phyloP scores from a whole-genome alignment of 1,139 yeast genomes.

The Suhomyces taliae region DNA sequence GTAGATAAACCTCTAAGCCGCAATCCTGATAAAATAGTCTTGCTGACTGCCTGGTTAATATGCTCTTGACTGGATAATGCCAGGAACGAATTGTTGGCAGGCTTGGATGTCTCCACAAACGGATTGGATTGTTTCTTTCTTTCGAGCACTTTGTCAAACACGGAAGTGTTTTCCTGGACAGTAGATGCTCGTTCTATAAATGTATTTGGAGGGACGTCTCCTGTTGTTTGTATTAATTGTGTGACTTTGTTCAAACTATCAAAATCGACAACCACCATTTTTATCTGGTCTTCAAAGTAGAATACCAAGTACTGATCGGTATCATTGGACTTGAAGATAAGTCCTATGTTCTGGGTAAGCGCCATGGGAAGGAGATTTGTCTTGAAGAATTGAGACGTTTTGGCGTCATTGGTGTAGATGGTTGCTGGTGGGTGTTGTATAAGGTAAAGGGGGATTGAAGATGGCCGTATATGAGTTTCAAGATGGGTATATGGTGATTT shows the following conservation, averaged over 20 bases:
- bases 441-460: conserved; percentile 31
- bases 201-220: conserved; percentile 4
- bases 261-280: conserved; percentile 16
- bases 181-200: conserved; percentile 4
- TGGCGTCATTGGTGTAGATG: conserved; percentile 26
- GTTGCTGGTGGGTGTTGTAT: conserved; percentile 23
- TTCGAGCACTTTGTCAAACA: conserved; percentile 40
- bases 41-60: conserved; percentile 34
- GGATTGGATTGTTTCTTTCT: conserved; percentile 24
- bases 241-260: conserved; percentile 10
- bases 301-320: conserved; percentile 12
- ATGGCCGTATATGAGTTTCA: conserved; percentile 2
- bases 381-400: conserved; percentile 28
- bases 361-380: conserved; percentile 18
- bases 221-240: neutral
- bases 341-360: conserved; percentile 11
- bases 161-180: conserved; percentile 15
- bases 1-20: conserved; percentile 43
- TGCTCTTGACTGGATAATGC: conserved; percentile 31
- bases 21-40: conserved; percentile 42
- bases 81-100: conserved; percentile 16
- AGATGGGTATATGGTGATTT: conserved; percentile 9
- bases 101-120: conserved; percentile 11
- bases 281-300: conserved; percentile 10
- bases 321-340: conserved; percentile 13